These are phyloP conservation scores for Codiaeum variegatum DNA, from an alignment of 441 rosid genomes.

Conservation along the genomic window DNA sequence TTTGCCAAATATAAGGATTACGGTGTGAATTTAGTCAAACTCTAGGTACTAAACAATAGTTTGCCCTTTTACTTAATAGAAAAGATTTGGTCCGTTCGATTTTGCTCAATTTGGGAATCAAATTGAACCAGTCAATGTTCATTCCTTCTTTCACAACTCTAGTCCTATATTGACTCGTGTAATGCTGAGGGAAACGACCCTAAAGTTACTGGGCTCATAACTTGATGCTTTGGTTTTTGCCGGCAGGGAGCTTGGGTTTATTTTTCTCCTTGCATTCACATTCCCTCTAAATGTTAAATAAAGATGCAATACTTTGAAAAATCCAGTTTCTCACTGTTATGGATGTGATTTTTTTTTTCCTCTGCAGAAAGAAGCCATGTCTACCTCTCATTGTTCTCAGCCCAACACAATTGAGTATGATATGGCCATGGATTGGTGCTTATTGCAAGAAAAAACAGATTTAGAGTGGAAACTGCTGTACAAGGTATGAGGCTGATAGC, in stretches of 20 bases:
- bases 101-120: too few species aligned
- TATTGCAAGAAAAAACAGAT: conserved; percentile 45
- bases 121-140: too few species aligned
- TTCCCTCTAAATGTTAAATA: background rate
- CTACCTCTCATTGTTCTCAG: conserved; percentile 89
- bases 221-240: background rate
- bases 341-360: too few species aligned
- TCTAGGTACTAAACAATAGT: too few species aligned
- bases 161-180: too few species aligned
- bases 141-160: background rate
- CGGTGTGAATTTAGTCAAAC: too few species aligned
- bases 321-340: too few species aligned
- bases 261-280: background rate
- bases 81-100: too few species aligned
- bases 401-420: conserved; percentile 78
- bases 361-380: conserved; percentile 61
- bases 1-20: too few species aligned
- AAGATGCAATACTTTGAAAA: background rate
- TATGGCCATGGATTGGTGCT: conserved; percentile 82
- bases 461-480: conserved; percentile 30
- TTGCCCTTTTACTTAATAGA: too few species aligned
- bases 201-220: background rate
- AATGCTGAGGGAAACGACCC: background rate
- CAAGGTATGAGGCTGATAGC: conserved; percentile 38
- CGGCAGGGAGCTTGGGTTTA: background rate